Evolutionary conservation across 768 basidiomycete genomes (phyloP), one percentile per base, ranked within the genome.

Genomic region (Tylopilus felleus): DNA sequence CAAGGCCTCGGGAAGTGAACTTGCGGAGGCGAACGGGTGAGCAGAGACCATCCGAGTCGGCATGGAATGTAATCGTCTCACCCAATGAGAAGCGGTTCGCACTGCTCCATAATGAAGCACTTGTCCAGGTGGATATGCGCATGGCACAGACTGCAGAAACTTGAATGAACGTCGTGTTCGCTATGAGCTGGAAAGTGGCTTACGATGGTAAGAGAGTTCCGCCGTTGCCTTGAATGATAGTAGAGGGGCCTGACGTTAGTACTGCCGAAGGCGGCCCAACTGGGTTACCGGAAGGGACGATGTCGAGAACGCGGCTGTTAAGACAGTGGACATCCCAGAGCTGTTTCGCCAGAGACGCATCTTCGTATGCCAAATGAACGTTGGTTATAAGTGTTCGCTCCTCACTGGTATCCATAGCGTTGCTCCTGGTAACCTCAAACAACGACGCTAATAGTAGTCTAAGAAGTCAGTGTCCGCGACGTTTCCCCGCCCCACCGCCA

Each of bases 81-180:
- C 83, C 84, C 82, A 42, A 74, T 75, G 22, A 74, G 60, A 40
- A 85, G 75, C 21, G 75, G 68, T 48, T 75, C 76, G 56, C 81
- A 83, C 66, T 76, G 69, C 58, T 78, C 79, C 51, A 86, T 71
- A 47, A 86, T 79, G 64, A 84, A 84, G 68, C 82, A 85, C 68
- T 86, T 84, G 73, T 86, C 84, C 29, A 86, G 75, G 67, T 84
- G 84, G 59, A 86, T 79, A 60, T 85, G 83, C 19, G 81, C 76
- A 67, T 84, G 83, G 64, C 82, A 84, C 47, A 85, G 52, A 8
- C 77, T 75, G 47, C n/a, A 23, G 43, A 22, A 29, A 52, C 29
- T 25, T 35, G 25, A 39, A 35, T 12, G 25, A 40, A 45, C 59
- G 58, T 70, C 72, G 53, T 35, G 43, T 27, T n/a, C 33, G 29